Base-by-base conservation (phyloP, 345 rosid species). In the Acer saccharum region DNA sequence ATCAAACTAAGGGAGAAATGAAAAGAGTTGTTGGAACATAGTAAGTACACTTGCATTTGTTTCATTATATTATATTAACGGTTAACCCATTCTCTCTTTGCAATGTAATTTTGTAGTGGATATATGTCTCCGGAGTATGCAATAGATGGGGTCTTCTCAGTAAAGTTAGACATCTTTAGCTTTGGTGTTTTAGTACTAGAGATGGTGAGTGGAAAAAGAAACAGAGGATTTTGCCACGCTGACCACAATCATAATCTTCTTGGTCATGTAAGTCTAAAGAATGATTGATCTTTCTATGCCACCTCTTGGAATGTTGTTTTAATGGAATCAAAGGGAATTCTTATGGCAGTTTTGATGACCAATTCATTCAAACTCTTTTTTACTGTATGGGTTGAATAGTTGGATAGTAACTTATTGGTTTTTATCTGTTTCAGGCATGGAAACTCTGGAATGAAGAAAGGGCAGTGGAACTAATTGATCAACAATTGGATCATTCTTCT, bases 81-180 rank as follows among this genome's bases (percentile, higher is more conserved):
- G 9, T 16, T 4, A 41, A 72, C 21, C 17, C 21, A 44, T 21
- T 25, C 3, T 20, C 10, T 29, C 13, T 50, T 35, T 35, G 5
- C 6, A 72, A 12, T 68, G 32, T 25, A 11, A 44, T 29, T 18
- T 25, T 76, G 57, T 78, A 81, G 88, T 72, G 89, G 89, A 35
- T 88, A 86, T 57, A 88, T 88, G 87, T 78, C 91, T 14, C 89
- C 87, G 1, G 91, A 88, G 73, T 88, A 88, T 57, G 86, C 87
- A 9, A 82, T 86, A 43, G 89, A 86, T 65, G 91, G 88, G 5
- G 73, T 78, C 7, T 88, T 84, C 79, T 85, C 89, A 1, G 74
- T 77, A 18, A 87, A 83, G 68, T 87, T 83, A 0, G 87, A 86
- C n/a, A 87, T 83, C 43, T 87, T 88, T 35, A 85, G 88, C 54